Conservation (phyloP, 768 basidiomycete species). For the Pisolithus marmoratus region DNA sequence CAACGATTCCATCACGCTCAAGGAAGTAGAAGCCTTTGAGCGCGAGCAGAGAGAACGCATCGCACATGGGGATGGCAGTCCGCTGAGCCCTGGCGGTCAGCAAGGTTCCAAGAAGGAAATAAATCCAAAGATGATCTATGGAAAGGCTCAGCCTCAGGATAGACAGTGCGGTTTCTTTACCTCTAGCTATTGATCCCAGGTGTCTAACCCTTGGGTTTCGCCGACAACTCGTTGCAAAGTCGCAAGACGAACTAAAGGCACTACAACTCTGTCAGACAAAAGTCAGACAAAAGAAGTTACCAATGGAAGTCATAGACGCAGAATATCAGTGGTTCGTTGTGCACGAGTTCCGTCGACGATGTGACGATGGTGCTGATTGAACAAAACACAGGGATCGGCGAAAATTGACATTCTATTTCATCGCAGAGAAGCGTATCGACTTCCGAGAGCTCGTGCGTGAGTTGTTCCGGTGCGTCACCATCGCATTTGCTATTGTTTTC, state of each 20-base stretch:
- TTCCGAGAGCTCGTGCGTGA: constrained; percentile 96
- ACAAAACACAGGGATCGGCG: constrained; percentile 74
- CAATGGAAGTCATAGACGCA: constrained; percentile 98
- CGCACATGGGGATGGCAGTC: constrained; percentile 36
- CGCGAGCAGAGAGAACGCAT: constrained; percentile 64
- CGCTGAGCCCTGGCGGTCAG: constrained; percentile 45
- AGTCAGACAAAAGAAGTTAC: constrained; percentile 88
- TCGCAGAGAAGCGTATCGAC: constrained; percentile 92
- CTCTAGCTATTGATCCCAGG: neutral
- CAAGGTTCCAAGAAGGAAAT: constrained; percentile 76
- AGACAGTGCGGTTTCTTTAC: constrained; percentile 50
- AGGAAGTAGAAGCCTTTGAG: constrained; percentile 89
- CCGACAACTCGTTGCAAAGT: constrained; percentile 74
- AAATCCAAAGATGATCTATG: constrained; percentile 94
- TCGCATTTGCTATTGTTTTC: neutral
- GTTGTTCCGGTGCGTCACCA: constrained; percentile 63
- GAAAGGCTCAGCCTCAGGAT: constrained; percentile 79
- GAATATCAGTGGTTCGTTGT: constrained; percentile 89
- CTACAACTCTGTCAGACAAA: constrained; percentile 87
- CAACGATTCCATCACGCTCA: constrained; percentile 84
- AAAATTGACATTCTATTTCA: constrained; percentile 97
- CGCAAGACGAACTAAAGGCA: constrained; percentile 89
- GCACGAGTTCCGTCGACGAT: neutral
- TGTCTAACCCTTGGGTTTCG: constrained; percentile 8
- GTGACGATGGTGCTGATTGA: constrained; percentile 2